Base-by-base conservation (phyloP, 257 asterid species). In the Verbena officinalis region DNA sequence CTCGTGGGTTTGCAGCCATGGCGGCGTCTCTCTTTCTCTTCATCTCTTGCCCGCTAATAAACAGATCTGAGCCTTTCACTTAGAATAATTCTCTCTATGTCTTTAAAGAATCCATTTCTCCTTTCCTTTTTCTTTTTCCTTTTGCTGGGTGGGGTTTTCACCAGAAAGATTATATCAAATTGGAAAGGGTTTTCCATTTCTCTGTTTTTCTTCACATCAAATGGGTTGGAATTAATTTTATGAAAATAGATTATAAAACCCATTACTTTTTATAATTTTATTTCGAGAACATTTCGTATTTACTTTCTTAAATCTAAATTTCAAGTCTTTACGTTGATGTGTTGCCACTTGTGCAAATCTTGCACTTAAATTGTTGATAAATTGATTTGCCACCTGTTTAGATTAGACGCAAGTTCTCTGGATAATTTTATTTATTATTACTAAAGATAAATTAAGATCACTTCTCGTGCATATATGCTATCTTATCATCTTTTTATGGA, bases 1-100 rank as follows among this genome's bases (percentile, higher is more conserved):
- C 1, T 27, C 5, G 9, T 20, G 64, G 55, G 12, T 62, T 54
- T 68, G 75, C 71, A 40, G 75, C 68, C 75, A 62, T 74, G 79
- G 79, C 67, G 55, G 62, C n/a, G 27, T 38, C 39, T 21, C 23
- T 59, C 39, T 45, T 55, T 46, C 20, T 46, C 30, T 67, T 39
- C 57, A 63, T 30, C 46, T 13, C 10, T 39, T 48, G 45, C 42
- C 30, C 33, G 34, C 27, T 39, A 54, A 51, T 27, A 21, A 3
- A 60, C 53, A 52, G 42, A 67, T 73, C 69, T 51, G 70, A 70
- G 70, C 70, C 70, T 33, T 9, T 58, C 11, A n/a, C 64, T 58
- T 52, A 3, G 12, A 31, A 6, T 10, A 13, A 12, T 2, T 51
- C 15, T n/a, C 34, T 3, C 20, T 4, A 10, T 3, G 7, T 20